phyloP scores from a whole-genome alignment of 805 yeast species.

The Kluyveromyces nonfermentans region DNA sequence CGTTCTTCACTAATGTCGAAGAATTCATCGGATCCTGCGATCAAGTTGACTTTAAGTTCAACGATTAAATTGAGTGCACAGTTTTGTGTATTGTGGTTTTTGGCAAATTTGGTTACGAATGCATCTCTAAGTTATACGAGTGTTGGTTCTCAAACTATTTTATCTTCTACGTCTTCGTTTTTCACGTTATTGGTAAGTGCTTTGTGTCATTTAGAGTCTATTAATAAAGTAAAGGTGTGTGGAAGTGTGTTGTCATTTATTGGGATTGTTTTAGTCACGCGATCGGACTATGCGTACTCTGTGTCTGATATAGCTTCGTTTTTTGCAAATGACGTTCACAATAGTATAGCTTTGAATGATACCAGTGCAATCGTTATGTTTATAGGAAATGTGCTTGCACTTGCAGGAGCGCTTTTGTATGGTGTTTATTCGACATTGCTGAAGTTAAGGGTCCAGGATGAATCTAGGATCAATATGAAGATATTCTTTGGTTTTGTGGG shows the following conservation, averaged over 20 bases:
- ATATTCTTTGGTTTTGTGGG: constrained; percentile 95
- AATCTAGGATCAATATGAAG: constrained; percentile 70
- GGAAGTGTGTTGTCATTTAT: constrained; percentile 64
- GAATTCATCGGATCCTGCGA: constrained; percentile 4
- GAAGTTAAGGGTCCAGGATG: constrained; percentile 63
- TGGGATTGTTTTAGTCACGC: constrained; percentile 76
- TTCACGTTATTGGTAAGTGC: constrained; percentile 83
- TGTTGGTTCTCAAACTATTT: constrained; percentile 88
- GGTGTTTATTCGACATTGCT: constrained; percentile 84
- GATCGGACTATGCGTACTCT: constrained; percentile 42
- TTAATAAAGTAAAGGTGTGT: constrained; percentile 52
- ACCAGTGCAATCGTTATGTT: constrained; percentile 30
- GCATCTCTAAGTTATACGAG: constrained; percentile 81
- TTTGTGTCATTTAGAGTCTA: constrained; percentile 56
- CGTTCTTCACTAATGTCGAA: constrained; percentile 13
- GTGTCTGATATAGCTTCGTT: constrained; percentile 8
- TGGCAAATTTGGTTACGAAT: constrained; percentile 82
- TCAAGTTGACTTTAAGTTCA: constrained; percentile 36
- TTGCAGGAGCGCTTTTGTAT: constrained; percentile 80
- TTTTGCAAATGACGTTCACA: constrained; percentile 7
- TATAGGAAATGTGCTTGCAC: constrained; percentile 71
- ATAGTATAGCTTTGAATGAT: constrained; percentile 16
- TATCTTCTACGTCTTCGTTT: constrained; percentile 87
- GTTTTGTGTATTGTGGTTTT: constrained; percentile 83
- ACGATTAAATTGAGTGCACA: constrained; percentile 69